phyloP scores from a whole-genome alignment of 1,284 basidiomycete genomes.

The Austroboletus niveus region DNA sequence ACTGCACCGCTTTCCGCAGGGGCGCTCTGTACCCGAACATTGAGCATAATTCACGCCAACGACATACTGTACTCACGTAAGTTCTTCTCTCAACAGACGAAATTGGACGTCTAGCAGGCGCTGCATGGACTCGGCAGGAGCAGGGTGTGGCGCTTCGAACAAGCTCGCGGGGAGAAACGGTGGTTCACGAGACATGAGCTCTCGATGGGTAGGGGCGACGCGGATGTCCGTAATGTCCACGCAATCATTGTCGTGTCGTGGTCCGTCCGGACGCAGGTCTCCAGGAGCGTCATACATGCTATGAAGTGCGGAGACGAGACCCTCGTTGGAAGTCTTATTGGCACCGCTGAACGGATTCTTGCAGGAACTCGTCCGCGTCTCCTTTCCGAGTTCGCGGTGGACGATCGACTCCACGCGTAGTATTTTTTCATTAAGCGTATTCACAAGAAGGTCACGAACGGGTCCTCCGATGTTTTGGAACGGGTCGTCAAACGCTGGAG shows the following conservation, averaged over 20 bases:
- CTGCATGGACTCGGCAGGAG: constrained; percentile 53
- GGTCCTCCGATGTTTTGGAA: constrained; percentile 23
- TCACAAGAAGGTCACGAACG: constrained; percentile 38
- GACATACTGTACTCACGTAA: constrained; percentile 44
- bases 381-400: constrained; percentile 27
- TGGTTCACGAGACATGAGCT: constrained; percentile 45
- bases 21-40: constrained; percentile 40
- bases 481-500: constrained; percentile 39
- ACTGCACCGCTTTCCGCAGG: constrained; percentile 47
- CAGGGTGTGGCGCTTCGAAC: constrained; percentile 58
- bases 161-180: constrained; percentile 62
- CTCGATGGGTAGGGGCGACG: constrained; percentile 61
- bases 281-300: constrained; percentile 57
- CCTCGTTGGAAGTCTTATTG: constrained; percentile 25
- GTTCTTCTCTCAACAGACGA: constrained; percentile 65
- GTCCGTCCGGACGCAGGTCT: constrained; percentile 44
- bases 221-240: constrained; percentile 54
- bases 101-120: constrained; percentile 68
- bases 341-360: not conserved
- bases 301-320: constrained; percentile 38
- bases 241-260: constrained; percentile 67
- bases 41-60: not conserved
- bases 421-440: constrained; percentile 40
- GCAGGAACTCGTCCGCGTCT: constrained; percentile 21
- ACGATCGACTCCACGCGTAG: constrained; percentile 47